Conservation (phyloP, 352 stramenopile species). For the Phytophthora kernoviae region DNA sequence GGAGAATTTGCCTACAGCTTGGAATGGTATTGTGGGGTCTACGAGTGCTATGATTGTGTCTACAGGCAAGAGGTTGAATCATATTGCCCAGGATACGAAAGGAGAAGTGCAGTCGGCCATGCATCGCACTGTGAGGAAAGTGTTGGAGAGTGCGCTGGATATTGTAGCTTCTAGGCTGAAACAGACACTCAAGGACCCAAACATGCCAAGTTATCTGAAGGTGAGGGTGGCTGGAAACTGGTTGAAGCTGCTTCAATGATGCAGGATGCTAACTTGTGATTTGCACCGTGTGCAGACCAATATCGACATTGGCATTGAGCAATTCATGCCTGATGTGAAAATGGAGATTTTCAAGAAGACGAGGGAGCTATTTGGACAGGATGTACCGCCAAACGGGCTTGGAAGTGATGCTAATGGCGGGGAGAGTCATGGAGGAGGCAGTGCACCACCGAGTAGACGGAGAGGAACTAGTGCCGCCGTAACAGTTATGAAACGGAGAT, state of each 20-base stretch:
- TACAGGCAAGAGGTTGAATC: conserved; percentile 81
- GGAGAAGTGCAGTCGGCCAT: conserved; percentile 83
- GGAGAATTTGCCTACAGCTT: conserved; percentile 33
- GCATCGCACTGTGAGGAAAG: conserved; percentile 78
- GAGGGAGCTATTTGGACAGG: conserved; percentile 67
- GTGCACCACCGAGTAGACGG: background rate
- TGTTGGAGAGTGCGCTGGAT: conserved; percentile 79
- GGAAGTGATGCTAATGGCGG: conserved; percentile 8
- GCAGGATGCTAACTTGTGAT: conserved; percentile 4
- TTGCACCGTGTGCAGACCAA: conserved; percentile 44
- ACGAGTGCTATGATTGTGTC: conserved; percentile 83
- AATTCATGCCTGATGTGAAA: conserved; percentile 90
- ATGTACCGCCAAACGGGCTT: conserved; percentile 17
- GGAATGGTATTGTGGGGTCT: conserved; percentile 75
- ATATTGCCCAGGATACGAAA: conserved; percentile 85
- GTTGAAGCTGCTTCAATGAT: background rate
- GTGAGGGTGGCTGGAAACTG: conserved; percentile 12
- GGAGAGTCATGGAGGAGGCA: background rate
- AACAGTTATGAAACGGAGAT: conserved; percentile 14
- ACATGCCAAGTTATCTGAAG: conserved; percentile 87
- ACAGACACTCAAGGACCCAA: conserved; percentile 75
- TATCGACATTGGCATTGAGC: conserved; percentile 84
- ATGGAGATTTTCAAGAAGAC: conserved; percentile 90
- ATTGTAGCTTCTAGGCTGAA: conserved; percentile 79
- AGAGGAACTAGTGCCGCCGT: conserved; percentile 2